Base-by-base conservation (phyloP, 2,329 filamentous ascomycete species). In the Magnaporthiopsis poae region DNA sequence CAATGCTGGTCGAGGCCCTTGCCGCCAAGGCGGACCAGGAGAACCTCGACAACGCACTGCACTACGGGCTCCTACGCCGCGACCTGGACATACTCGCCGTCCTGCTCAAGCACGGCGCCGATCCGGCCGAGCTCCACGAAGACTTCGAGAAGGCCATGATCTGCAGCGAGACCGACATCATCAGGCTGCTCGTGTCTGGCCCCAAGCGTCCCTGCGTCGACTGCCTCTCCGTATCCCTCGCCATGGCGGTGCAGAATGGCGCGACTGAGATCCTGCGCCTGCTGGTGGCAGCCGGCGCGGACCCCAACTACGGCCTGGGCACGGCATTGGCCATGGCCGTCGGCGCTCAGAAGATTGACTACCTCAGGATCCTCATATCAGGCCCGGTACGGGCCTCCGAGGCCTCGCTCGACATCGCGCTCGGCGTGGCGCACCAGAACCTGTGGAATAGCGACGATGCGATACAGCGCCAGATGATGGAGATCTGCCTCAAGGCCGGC, bases 1-100 rank as follows among this genome's bases (percentile, higher is more conserved):
- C 71, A 39, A 70, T 72, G 27, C 71, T 70, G 5, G 71, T 74
- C 36, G 66, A 70, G 21, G 65, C 66, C 0, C 66, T 74, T 18
- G 72, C 72, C 21, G 66, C 66, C 35, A 68, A 68, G n/a, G 72
- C 72, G 64, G 72, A 74, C 68, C 72, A 74, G 46, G 67, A 68
- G 31, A 73, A 71, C 56, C 70, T 74, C 33, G 71, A 74, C 64
- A 66, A 69, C 33, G 72, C 69, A 3, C 68, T 74, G 21, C 72
- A 70, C 46, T 66, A 71, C 27, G 72, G 72, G 8, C 71, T 74
- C 15, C 66, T 67, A 27, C 63, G 72, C 36, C 69, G 69, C 5
- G 69, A 73, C 60, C 63, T 71, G 33, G 68, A 68, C 15, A 69
- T 73, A 8, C 63, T 74, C 5, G 61, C 68, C 21, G 69, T 70